Percentiles rank a stretch among this genome's conserved stretches.
These are phyloP conservation scores for Penicillium sp. DNA, from an alignment of 2,329 filamentous ascomycete genomes.

Conservation along the genomic window DNA sequence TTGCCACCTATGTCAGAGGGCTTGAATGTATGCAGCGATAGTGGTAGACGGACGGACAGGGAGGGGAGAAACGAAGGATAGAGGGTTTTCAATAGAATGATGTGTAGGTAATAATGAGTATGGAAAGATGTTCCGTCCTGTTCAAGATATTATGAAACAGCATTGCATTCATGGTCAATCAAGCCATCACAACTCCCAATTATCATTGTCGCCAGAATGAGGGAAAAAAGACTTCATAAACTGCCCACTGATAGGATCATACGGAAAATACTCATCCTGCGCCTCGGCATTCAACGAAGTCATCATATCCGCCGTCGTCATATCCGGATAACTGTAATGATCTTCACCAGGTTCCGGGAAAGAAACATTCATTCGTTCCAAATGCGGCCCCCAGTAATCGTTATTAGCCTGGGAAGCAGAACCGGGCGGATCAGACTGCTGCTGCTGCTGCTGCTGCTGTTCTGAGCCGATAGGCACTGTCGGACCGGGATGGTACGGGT, in stretches of 20 bases:
- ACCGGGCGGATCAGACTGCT: neutral
- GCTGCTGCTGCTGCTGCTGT: too few species aligned
- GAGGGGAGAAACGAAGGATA: too few species aligned
- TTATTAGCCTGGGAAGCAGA: neutral
- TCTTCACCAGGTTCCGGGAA: conserved; percentile 10
- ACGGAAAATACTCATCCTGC: conserved; percentile 36
- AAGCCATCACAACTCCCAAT: conserved; percentile 19
- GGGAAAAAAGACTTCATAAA: conserved; percentile 43
- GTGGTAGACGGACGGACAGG: too few species aligned
- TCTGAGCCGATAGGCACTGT: conserved; percentile 9
- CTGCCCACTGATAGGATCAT: conserved; percentile 39
- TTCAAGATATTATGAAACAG: too few species aligned
- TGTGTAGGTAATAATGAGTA: too few species aligned
- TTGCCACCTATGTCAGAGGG: too few species aligned
- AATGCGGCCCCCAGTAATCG: conserved; percentile 13
- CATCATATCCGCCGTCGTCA: conserved; percentile 14
- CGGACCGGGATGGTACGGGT: conserved; percentile 18
- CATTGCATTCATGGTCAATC: too few species aligned
- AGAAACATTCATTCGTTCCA: conserved; percentile 8
- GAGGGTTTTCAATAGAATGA: too few species aligned
- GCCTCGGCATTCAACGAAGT: conserved; percentile 7
- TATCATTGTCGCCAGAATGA: conserved; percentile 23
- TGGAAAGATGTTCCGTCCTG: too few species aligned
- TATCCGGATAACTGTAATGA: conserved; percentile 3
- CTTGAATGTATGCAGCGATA: too few species aligned